A percentile compares a stretch with the other conserved stretches of the same genome.
These are phyloP conservation scores for Saccharomycopsis amapae DNA, from an alignment of 805 yeast species.

Conservation along the genomic window DNA sequence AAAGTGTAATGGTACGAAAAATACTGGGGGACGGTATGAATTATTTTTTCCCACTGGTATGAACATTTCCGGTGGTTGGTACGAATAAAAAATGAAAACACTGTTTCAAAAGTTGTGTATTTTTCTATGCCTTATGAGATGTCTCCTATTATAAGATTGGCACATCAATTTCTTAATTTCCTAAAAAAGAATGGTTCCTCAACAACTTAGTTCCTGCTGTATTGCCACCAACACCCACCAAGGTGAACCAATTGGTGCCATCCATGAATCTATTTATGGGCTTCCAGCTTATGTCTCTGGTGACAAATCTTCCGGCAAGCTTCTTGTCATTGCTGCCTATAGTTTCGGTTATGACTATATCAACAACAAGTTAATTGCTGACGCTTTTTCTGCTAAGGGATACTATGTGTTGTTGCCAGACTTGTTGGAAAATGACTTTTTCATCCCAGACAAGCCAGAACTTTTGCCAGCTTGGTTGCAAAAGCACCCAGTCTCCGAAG, in stretches of 20 bases:
- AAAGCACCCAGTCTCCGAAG: conserved; percentile 43
- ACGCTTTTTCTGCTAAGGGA: conserved; percentile 52
- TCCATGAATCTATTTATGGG: conserved; percentile 8
- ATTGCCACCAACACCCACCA: conserved; percentile 7
- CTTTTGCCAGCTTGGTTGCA: conserved; percentile 41
- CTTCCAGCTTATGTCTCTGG: conserved; percentile 32
- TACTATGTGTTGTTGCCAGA: conserved; percentile 74
- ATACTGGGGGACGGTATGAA: no score
- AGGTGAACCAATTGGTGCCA: conserved; percentile 11
- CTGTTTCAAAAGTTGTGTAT: no score
- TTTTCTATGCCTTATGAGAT: no score
- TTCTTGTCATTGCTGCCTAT: conserved; percentile 63
- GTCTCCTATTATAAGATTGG: no score
- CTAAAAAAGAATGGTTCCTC: no score
- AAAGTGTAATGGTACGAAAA: no score
- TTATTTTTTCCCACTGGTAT: no score
- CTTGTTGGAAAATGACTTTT: conserved; percentile 50
- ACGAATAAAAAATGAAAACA: no score
- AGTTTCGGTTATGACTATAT: conserved; percentile 53
- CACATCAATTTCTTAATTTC: no score
- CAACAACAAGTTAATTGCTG: conserved; percentile 60
- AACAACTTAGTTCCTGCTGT: no score
- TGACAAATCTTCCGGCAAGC: conserved; percentile 31
- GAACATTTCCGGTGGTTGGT: no score
- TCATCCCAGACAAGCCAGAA: conserved; percentile 27